phyloP scores from a whole-genome alignment of 495 filamentous ascomycete genomes.

The Lentithecium fluviatile region DNA sequence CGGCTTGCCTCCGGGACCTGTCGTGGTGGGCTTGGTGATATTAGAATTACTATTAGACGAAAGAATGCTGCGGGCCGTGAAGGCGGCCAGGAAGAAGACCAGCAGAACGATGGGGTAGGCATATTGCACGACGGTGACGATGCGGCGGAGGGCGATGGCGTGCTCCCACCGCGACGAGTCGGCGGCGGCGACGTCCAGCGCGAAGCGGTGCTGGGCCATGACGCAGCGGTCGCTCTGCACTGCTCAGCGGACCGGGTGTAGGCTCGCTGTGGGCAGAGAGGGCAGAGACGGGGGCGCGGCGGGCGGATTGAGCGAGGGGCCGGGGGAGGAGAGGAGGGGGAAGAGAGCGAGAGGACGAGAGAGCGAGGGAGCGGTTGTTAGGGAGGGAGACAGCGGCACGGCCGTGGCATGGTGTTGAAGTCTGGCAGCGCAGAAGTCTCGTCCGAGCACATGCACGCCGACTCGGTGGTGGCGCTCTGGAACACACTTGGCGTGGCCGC shows the following conservation, averaged over 20 bases:
- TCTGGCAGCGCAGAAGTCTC: no score
- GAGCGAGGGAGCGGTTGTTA: background rate
- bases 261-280: no score
- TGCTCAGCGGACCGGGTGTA: no score
- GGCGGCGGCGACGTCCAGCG: background rate
- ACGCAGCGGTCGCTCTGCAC: background rate
- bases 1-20: conserved; percentile 78
- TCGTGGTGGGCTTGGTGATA: conserved; percentile 42
- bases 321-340: background rate
- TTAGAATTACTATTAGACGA: conserved; percentile 43
- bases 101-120: conserved; percentile 67
- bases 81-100: conserved; percentile 64
- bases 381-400: background rate
- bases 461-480: no score
- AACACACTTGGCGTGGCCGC: no score
- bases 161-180: background rate
- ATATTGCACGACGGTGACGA: conserved; percentile 43
- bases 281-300: no score
- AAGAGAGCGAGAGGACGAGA: background rate
- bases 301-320: background rate
- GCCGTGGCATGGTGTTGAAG: no score
- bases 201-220: background rate
- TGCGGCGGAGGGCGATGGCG: background rate
- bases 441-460: no score
- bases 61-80: conserved; percentile 61